phyloP scores from a whole-genome alignment of 129 eudicot genomes.

The Pseudognaphalium luteoalbum region DNA sequence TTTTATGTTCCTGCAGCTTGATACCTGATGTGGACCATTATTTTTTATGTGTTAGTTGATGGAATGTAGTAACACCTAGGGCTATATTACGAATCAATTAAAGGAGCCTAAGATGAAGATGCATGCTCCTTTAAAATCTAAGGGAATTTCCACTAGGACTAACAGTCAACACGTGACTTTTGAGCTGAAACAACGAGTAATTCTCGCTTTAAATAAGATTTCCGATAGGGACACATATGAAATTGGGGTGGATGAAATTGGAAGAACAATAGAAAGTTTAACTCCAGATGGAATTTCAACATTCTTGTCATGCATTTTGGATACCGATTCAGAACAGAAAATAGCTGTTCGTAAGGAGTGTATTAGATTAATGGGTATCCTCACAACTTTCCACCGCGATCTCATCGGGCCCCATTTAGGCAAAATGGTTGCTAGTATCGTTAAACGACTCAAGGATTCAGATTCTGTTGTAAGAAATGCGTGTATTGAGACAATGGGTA shows the following conservation, averaged over 20 bases:
- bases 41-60: conserved; percentile 12
- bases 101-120: conserved; percentile 49
- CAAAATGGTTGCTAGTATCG: conserved; percentile 69
- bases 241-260: conserved; percentile 79
- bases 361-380: conserved; percentile 59
- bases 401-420: conserved; percentile 57
- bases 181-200: conserved; percentile 77
- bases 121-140: conserved; percentile 50
- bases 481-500: conserved; percentile 74
- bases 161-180: conserved; percentile 59
- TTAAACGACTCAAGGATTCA: conserved; percentile 78
- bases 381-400: conserved; percentile 61
- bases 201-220: conserved; percentile 70
- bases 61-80: conserved; percentile 7
- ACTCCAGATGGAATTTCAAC: conserved; percentile 65
- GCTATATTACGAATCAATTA: neutral
- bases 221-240: conserved; percentile 85
- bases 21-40: neutral
- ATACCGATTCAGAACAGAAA: conserved; percentile 75
- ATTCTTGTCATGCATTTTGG: conserved; percentile 70
- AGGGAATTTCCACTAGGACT: conserved; percentile 49
- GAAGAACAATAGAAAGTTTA: conserved; percentile 53
- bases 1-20: neutral
- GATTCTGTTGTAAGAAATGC: conserved; percentile 84
- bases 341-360: conserved; percentile 83